These are phyloP conservation scores for Erigeron canadensis DNA, from an alignment of 129 eudicot species.

Conservation along the genomic window DNA sequence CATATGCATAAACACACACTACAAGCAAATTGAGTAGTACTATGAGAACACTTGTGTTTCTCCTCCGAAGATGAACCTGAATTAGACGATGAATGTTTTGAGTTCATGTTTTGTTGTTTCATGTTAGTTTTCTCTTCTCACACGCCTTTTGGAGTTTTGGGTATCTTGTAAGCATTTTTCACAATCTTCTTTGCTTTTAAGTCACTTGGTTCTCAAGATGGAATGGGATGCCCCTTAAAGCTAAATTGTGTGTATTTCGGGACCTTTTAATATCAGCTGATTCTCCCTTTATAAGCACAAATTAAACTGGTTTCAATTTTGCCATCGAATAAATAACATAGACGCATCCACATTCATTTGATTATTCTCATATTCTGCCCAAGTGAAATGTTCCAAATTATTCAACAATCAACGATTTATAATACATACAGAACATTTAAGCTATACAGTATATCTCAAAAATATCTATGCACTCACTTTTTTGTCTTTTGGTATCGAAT, in stretches of 20 bases:
- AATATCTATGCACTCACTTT: too few relatives aligned
- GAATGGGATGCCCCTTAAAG: constrained; percentile 25
- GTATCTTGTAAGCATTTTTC: constrained; percentile 13
- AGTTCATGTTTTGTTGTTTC: constrained; percentile 24
- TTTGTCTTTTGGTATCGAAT: too few relatives aligned
- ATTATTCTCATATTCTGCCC: too few relatives aligned
- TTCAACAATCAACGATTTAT: too few relatives aligned
- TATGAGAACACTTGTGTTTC: constrained; percentile 21
- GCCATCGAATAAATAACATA: too few relatives aligned
- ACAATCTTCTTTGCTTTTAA: constrained; percentile 5
- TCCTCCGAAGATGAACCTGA: constrained; percentile 11
- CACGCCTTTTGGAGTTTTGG: constrained; percentile 5
- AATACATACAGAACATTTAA: too few relatives aligned
- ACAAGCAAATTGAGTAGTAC: constrained; percentile 28
- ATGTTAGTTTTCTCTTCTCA: not conserved
- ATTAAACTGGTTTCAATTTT: too few relatives aligned
- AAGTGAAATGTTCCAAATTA: too few relatives aligned
- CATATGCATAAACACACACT: constrained; percentile 45
- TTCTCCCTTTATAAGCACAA: too few relatives aligned
- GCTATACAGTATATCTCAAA: too few relatives aligned
- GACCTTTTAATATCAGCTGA: not conserved
- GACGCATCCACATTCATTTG: too few relatives aligned
- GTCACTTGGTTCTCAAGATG: constrained; percentile 19
- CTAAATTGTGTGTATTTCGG: not conserved
- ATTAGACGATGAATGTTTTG: constrained; percentile 17